Base-by-base conservation (phyloP, 1,139 yeast genomes). In the Nakaseomyces glabratus region DNA sequence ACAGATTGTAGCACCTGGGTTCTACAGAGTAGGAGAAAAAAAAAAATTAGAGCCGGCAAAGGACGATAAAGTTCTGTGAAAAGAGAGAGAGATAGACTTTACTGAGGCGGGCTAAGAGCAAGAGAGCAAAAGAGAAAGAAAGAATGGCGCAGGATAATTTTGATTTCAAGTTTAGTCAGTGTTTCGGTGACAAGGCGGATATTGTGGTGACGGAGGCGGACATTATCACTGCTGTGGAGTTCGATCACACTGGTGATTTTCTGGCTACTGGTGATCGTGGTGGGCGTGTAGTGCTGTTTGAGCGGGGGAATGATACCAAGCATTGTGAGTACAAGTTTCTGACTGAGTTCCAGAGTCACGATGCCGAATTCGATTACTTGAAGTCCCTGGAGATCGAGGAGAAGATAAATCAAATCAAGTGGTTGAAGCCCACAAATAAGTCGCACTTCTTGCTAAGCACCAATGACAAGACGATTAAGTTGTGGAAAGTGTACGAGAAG, bases 191-290 rank as follows among this genome's bases (percentile, higher is more conserved):
- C 61, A 90, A 93, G 61, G 95, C 95, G 30, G 99, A 90, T 58
- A 82, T 88, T 44, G 97, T 90, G 48, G 84, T 88, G 52, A 90
- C 97, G 3, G 99, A 90, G 59, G 96, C 97, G 6, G 99, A 93
- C 60, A 88, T 93, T 54, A 90, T 93, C 43, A 82, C 96, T 18
- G 85, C 98, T 2, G 97, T 93, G 28, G 97, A 93, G 62, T 93
- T 93, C 55, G 96, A 93, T 58, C 84, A 80, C 55, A 76, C 93
- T 11, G 99, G 99, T 33, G 85, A 90, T 58, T 93, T 80, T 54
- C 67, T 93, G 42, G 99, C 98, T 40, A 90, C 98, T 2, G 99
- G 99, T 42, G 99, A 93, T 63, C 80, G 90, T 55, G 99, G 99
- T 34, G 99, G 99, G 17, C 73, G 99, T 48, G 96, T 93, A 26